Percentiles rank a stretch among this genome's conserved stretches.
phyloP scores from a whole-genome alignment of 306 rosid species.

The Alnus glutinosa region DNA sequence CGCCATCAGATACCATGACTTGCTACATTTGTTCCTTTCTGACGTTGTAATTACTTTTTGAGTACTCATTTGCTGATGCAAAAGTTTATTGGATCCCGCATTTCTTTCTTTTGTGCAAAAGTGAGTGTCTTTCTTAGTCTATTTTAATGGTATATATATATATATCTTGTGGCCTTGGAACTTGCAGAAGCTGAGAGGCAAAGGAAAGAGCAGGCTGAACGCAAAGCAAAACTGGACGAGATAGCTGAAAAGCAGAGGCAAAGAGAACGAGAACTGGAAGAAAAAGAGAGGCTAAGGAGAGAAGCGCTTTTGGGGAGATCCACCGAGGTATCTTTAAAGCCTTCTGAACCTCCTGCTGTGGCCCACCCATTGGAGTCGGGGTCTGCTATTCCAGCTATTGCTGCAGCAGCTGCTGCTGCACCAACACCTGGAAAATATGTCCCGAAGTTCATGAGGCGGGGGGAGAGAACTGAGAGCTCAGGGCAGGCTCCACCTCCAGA shows the following conservation, averaged over 20 bases:
- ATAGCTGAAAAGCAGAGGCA: slow-evolving; percentile 81
- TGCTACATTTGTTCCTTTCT: neutral
- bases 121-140: neutral
- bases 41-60: neutral
- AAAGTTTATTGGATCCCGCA: neutral
- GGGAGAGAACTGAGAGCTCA: slow-evolving; percentile 41
- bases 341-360: slow-evolving; percentile 38
- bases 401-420: slow-evolving; percentile 15
- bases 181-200: slow-evolving; percentile 77
- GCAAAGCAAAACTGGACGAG: slow-evolving; percentile 65
- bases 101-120: neutral
- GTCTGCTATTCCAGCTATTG: slow-evolving; percentile 41
- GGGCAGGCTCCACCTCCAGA: slow-evolving; percentile 51
- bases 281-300: slow-evolving; percentile 66
- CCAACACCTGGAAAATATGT: slow-evolving; percentile 61
- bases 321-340: slow-evolving; percentile 41
- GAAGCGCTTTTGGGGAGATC: slow-evolving; percentile 57
- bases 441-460: slow-evolving; percentile 56
- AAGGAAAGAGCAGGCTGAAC: slow-evolving; percentile 77
- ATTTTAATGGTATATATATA: neutral
- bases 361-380: slow-evolving; percentile 47
- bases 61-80: neutral
- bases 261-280: slow-evolving; percentile 76
- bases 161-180: slow-evolving; percentile 5
- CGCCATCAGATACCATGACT: neutral